Conservation (phyloP, 139 green algal genomes). For the Chlorella sp. region DNA sequence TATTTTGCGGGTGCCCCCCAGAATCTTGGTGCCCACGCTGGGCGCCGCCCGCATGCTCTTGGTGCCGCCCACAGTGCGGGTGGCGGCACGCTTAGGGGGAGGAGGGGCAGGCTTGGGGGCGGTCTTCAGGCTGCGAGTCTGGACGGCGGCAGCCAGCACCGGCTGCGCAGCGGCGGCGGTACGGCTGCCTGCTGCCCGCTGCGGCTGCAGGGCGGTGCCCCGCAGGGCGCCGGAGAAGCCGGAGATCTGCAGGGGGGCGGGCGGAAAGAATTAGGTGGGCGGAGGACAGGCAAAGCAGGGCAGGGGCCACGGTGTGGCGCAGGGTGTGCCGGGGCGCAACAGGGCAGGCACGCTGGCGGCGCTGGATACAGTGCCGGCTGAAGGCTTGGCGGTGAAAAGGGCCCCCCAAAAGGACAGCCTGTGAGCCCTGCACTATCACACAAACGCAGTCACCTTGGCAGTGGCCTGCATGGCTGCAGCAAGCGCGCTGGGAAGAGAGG, state of each 20-base stretch:
- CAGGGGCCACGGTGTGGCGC: background rate
- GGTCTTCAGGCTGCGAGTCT: background rate
- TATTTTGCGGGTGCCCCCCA: conserved; percentile 43
- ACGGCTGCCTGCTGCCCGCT: background rate
- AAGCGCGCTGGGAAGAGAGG: no score
- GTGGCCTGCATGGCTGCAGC: conserved; percentile 3
- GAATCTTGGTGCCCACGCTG: conserved; percentile 25
- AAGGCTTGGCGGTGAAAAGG: background rate
- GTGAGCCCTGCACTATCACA: background rate
- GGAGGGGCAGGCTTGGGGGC: background rate
- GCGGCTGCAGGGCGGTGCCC: conserved; percentile 25
- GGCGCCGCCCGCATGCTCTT: background rate
- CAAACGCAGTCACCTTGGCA: background rate
- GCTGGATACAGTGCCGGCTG: background rate
- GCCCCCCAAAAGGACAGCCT: background rate
- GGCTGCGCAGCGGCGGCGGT: background rate
- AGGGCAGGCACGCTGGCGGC: no score
- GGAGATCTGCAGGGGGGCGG: background rate
- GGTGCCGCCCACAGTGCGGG: conserved; percentile 9
- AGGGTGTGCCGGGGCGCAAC: no score
- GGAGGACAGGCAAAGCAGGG: background rate
- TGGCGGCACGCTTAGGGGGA: background rate
- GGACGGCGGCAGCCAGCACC: background rate
- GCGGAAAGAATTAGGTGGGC: no score
- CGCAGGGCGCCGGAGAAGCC: conserved; percentile 20